Evolutionary conservation across 2,329 filamentous ascomycete genomes (phyloP), one percentile per base, ranked within the genome.

Genomic region (Apiospora sp.): DNA sequence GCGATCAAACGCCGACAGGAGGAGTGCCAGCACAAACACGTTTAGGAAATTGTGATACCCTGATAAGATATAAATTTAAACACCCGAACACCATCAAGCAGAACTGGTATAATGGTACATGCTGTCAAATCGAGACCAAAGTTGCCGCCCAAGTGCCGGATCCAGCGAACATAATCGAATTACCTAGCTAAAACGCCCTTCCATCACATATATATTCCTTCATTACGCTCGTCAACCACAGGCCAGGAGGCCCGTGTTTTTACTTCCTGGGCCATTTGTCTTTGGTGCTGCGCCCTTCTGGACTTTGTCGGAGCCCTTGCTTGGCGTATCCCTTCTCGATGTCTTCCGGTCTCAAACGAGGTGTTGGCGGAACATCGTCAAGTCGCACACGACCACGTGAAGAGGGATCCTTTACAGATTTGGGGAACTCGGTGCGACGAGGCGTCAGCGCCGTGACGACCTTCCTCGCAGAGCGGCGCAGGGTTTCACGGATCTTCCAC

Each of bases 11-110:
- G 80, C 80, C 72, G 89, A 93, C 78, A 86, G 93, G 78, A 95
- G 92, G 81, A 95, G 92, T 82, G 93, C 93, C 69, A 94, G 92
- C 82, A 88, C 88, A 70, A 95, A 96, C 82, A 91, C 91, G 54
- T 93, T 95, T 81, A 89, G 80, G 71, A 75, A 75, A 72, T 74
- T 80, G 73, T 81, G 92, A 80, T 88, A 86, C 79, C 87, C 94
- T 86, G 92, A 84, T 81, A 74, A 79, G 51, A 74, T 74, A 74
- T 71, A 67, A 71, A 71, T 71, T 71, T 75, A 71, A 61, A 71
- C 54, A 41, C 30, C 34, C 27, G 27, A 30, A 30, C 27, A 30
- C 27, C 58, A 37, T 67, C 48, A 54, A 24, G 27, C 37, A 71
- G 69, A 27, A 16, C 30, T 44, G 58, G 49, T 27, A 43, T 58